Base-by-base conservation (phyloP, 2,329 filamentous ascomycete species). In the Ascochyta koolunga region DNA sequence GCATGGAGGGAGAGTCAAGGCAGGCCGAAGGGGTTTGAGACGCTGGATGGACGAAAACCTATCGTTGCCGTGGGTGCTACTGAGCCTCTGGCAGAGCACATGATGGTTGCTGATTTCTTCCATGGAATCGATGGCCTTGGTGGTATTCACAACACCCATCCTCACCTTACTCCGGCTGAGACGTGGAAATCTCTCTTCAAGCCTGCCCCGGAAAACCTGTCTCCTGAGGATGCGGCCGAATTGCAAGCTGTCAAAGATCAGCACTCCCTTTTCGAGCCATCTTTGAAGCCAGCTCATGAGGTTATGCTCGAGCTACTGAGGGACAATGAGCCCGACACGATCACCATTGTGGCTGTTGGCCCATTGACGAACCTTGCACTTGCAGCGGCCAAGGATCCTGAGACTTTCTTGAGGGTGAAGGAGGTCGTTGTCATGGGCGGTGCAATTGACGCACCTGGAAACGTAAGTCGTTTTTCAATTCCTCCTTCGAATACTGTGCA, bases 381-480 rank as follows among this genome's bases (percentile, higher is more conserved):
- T 22, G 95, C 95, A 3, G 93, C 95, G 2, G 87, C 91, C 13
- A 86, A 91, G 67, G 93, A 98, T 64, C 88, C 93, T 0, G 91
- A 93, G 74, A 88, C 92, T 0, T 97, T 99, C 74, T 81, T 99
- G 50, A 86, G 87, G 37, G 90, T 87, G 42, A 96, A 96, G 74
- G 92, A 98, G 75, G 84, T 99, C 3, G 88, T 96, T 4, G 90
- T 97, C 40, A 99, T 99, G 95, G 95, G 93, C 54, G 95, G 95
- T 55, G 88, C 90, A 21, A 84, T 99, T 48, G 82, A 89, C 54
- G 78, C 86, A 38, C 83, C 87, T 44, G 95, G 95, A 64, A 99
- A 99, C 74, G 79, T 82, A 74, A 67, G 66, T 65, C 1, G 4
- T 4, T 18, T 18, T 56, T 21, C 46, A 29, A 15, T 32, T 21